Evolutionary conservation across 2,329 filamentous ascomycete species (phyloP).

Genomic region (Talaromyces albobiverticillius): DNA sequence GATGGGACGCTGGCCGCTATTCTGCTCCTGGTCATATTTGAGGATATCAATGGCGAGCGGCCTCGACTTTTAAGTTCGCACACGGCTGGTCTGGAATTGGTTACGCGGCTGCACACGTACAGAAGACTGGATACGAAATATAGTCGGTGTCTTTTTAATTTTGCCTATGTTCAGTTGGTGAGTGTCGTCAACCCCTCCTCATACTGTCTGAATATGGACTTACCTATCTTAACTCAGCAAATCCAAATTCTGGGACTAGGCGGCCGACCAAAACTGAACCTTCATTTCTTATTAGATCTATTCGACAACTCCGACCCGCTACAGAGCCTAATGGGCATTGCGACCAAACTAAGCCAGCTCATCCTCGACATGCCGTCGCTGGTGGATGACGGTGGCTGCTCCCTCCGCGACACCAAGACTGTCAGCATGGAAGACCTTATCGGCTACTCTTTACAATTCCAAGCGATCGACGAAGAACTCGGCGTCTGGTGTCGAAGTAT

Average conservation of each 20-base stretch:
- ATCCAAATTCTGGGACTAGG: conserved; percentile 34
- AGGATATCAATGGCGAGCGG: conserved; percentile 37
- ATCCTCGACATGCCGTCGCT: conserved; percentile 19
- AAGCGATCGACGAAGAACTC: conserved; percentile 27
- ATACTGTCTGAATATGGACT: too few species aligned
- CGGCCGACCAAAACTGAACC: conserved; percentile 27
- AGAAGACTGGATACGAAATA: conserved; percentile 27
- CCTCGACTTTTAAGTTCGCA: conserved; percentile 35
- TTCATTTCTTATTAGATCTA: conserved; percentile 27
- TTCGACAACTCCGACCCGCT: conserved; percentile 29
- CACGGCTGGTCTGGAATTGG: conserved; percentile 32
- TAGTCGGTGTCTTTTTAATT: conserved; percentile 35
- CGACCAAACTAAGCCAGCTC: conserved; percentile 30
- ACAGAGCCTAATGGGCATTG: conserved; percentile 28
- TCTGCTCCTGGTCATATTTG: conserved; percentile 35
- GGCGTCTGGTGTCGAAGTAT: conserved; percentile 29
- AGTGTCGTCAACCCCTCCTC: too few species aligned
- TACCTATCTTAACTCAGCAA: too few species aligned
- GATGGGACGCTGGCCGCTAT: conserved; percentile 39
- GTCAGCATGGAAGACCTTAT: conserved; percentile 16
- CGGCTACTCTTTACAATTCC: conserved; percentile 24
- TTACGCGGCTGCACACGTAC: conserved; percentile 33
- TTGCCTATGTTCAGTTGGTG: conserved; percentile 36
- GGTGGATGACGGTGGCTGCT: neutral
- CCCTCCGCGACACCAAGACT: neutral